A percentile compares a stretch with the other conserved stretches of the same genome.
phyloP scores from a whole-genome alignment of 768 basidiomycete species.

The Cubamyces sp. region DNA sequence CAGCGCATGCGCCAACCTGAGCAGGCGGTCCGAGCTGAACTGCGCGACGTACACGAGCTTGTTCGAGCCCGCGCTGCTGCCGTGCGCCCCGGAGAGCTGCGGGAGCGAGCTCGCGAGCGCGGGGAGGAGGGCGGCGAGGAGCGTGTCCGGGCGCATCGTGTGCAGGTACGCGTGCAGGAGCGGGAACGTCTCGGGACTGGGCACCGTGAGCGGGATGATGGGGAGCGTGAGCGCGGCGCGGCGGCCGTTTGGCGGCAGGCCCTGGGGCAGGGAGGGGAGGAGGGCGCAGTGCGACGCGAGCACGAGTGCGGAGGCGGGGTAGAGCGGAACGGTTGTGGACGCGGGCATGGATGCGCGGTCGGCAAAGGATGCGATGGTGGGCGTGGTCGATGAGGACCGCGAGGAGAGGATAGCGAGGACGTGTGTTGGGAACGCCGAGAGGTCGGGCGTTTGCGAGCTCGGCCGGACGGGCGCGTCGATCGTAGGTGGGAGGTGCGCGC shows the following conservation, averaged over 20 bases:
- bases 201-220: slow-evolving; percentile 63
- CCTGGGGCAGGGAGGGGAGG: slow-evolving; percentile 57
- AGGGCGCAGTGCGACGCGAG: slow-evolving; percentile 71
- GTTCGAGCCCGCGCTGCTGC: slow-evolving; percentile 14
- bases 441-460: slow-evolving; percentile 24
- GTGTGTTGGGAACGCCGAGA: slow-evolving; percentile 13
- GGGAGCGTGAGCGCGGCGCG: slow-evolving; percentile 49
- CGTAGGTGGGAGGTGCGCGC: slow-evolving; percentile 32
- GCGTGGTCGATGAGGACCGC: slow-evolving; percentile 34
- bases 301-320: slow-evolving; percentile 71
- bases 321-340: slow-evolving; percentile 46
- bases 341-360: slow-evolving; percentile 29
- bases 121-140: slow-evolving; percentile 55
- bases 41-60: slow-evolving; percentile 29
- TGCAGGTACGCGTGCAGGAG: slow-evolving; percentile 69
- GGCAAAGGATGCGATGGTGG: slow-evolving; percentile 33
- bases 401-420: slow-evolving; percentile 35
- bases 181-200: slow-evolving; percentile 64
- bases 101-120: slow-evolving; percentile 31
- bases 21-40: slow-evolving; percentile 31
- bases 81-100: slow-evolving; percentile 15
- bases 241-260: slow-evolving; percentile 33
- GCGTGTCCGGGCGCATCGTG: slow-evolving; percentile 53
- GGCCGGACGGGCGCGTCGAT: slow-evolving; percentile 35
- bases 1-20: slow-evolving; percentile 34